phyloP scores from a whole-genome alignment of 2,329 filamentous ascomycete genomes.

The Escovopsis weberi region DNA sequence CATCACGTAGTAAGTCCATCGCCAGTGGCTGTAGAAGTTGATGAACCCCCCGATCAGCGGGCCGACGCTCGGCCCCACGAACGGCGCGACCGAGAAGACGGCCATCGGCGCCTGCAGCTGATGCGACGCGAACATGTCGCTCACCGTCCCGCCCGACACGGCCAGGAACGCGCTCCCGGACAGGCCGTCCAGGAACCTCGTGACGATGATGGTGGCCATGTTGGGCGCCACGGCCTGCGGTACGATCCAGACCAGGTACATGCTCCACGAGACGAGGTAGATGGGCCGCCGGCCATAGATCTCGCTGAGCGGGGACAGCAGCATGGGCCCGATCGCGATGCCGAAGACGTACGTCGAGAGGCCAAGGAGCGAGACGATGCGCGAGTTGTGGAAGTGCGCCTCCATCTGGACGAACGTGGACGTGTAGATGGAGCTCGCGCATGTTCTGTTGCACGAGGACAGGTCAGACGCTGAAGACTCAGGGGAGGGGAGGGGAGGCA shows the following conservation, averaged over 20 bases:
- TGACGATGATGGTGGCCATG: conserved; percentile 64
- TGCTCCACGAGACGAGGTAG: conserved; percentile 58
- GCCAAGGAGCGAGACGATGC: conserved; percentile 63
- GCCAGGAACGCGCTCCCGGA: conserved; percentile 53
- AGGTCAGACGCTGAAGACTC: too few relatives aligned
- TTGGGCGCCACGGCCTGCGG: conserved; percentile 72
- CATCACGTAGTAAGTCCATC: conserved; percentile 75
- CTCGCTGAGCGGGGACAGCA: conserved; percentile 50
- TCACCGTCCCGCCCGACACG: conserved; percentile 74
- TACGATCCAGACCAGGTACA: conserved; percentile 68
- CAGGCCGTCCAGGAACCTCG: conserved; percentile 64
- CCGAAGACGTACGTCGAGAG: conserved; percentile 74
- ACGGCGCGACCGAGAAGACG: conserved; percentile 54
- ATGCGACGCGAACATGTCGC: conserved; percentile 57
- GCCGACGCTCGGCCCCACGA: conserved; percentile 45
- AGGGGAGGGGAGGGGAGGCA: neutral
- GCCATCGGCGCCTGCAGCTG: conserved; percentile 72
- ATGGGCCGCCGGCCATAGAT: conserved; percentile 76
- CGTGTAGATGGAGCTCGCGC: conserved; percentile 78
- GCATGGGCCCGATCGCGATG: conserved; percentile 46
- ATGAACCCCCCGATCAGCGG: conserved; percentile 65
- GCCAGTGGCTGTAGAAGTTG: conserved; percentile 59
- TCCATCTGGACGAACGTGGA: conserved; percentile 67
- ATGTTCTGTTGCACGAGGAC: conserved; percentile 41
- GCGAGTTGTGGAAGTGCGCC: conserved; percentile 55